These are phyloP conservation scores for Termitomyces sp. DNA, from an alignment of 768 basidiomycete genomes.

Conservation along the genomic window DNA sequence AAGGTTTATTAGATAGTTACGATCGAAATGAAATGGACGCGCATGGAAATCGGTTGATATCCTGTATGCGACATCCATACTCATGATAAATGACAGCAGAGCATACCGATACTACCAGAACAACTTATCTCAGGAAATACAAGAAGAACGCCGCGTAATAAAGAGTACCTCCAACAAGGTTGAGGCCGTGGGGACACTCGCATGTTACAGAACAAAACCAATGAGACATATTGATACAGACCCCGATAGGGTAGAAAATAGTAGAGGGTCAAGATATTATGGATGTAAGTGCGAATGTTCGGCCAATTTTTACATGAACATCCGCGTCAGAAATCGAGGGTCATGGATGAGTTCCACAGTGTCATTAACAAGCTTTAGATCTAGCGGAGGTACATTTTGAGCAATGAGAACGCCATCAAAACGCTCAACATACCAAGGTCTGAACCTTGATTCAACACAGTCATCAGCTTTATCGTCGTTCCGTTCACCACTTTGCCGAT, in stretches of 20 bases:
- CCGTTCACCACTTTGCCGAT: constrained; percentile 55
- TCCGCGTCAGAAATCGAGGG: constrained; percentile 39
- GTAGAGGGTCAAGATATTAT: background rate
- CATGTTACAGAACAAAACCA: background rate
- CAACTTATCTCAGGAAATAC: background rate
- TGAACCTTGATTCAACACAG: constrained; percentile 48
- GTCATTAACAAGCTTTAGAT: constrained; percentile 57
- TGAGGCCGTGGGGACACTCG: background rate
- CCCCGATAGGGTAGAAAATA: background rate
- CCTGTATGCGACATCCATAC: background rate
- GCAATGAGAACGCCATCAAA: background rate
- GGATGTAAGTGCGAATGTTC: background rate
- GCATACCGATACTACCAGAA: background rate
- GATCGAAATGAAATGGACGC: background rate
- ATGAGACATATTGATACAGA: background rate
- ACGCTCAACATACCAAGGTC: constrained; percentile 48
- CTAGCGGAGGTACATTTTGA: constrained; percentile 21
- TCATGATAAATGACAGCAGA: background rate
- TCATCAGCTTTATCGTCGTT: constrained; percentile 51
- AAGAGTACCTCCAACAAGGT: background rate
- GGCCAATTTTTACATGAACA: constrained; percentile 29
- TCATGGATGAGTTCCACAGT: constrained; percentile 58
- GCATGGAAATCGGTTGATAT: no score
- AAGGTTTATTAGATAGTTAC: no score
- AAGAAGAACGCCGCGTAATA: background rate